A percentile compares a stretch with the other conserved stretches of the same genome.
Evolutionary conservation across 2,329 filamentous ascomycete species (phyloP).

Genomic region (Emmonsiellopsis sp.): DNA sequence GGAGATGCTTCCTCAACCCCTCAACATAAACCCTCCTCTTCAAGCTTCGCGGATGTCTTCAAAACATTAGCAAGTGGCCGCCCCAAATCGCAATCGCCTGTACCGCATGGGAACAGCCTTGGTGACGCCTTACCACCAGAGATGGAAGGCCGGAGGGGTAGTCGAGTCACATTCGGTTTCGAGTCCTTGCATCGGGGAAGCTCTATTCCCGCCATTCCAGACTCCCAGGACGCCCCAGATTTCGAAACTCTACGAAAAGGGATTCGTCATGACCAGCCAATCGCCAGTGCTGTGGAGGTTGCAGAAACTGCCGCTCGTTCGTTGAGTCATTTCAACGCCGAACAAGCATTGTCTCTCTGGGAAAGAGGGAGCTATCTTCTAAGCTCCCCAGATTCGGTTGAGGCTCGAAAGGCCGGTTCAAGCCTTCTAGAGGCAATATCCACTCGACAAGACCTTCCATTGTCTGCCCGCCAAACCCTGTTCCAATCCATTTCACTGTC

Average conservation of each 20-base stretch:
- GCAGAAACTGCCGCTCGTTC: conserved; percentile 25
- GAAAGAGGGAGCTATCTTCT: conserved; percentile 30
- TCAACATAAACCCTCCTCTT: conserved; percentile 26
- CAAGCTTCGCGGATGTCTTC: conserved; percentile 34
- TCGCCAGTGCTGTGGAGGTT: conserved; percentile 29
- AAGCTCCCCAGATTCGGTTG: conserved; percentile 23
- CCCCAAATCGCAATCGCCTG: conserved; percentile 29
- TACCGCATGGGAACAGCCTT: conserved; percentile 22
- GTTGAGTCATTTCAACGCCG: conserved; percentile 27
- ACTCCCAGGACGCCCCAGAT: conserved; percentile 26
- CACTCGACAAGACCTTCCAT: conserved; percentile 29
- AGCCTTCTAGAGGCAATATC: conserved; percentile 28
- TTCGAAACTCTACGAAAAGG: conserved; percentile 28
- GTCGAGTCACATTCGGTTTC: conserved; percentile 24
- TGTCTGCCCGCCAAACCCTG: conserved; percentile 22
- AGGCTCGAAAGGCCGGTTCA: conserved; percentile 27
- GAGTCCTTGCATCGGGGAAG: conserved; percentile 35
- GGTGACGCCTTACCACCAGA: conserved; percentile 21
- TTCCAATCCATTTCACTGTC: conserved; percentile 27
- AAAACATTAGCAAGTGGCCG: conserved; percentile 31
- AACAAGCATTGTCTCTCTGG: conserved; percentile 32
- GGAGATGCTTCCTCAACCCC: conserved; percentile 30
- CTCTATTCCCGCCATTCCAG: conserved; percentile 25
- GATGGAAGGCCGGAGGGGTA: conserved; percentile 25
- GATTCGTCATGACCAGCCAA: conserved; percentile 24